Evolutionary conservation across 106 monocot genomes (phyloP).

Genomic region (Dendrobium catenatum): DNA sequence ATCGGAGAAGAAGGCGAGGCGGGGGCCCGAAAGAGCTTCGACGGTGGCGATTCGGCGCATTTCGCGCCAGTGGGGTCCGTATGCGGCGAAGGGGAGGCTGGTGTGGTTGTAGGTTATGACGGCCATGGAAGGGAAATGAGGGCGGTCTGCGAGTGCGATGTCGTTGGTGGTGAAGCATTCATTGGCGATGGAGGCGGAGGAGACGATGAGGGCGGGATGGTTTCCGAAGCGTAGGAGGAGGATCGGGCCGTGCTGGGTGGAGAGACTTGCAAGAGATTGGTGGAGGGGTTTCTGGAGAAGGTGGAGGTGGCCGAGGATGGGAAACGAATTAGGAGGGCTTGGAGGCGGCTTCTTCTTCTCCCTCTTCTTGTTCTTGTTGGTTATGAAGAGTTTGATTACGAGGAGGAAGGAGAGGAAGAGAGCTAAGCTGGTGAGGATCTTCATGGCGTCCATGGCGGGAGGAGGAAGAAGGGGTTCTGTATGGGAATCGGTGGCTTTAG

Average conservation of each 20-base stretch:
- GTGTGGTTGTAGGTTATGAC: neutral
- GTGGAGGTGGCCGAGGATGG: neutral
- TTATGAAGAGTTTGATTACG: neutral
- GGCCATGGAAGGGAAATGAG: neutral
- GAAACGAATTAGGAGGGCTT: neutral
- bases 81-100: neutral
- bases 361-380: neutral
- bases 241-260: conserved; percentile 18
- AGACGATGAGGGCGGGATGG: conserved; percentile 27
- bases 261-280: conserved; percentile 16
- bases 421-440: neutral
- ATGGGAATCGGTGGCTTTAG: too few relatives aligned
- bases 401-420: neutral
- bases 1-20: neutral
- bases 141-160: conserved; percentile 29
- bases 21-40: neutral
- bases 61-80: neutral
- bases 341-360: neutral
- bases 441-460: neutral
- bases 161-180: conserved; percentile 37
- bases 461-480: too few relatives aligned
- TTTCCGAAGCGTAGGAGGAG: conserved; percentile 36
- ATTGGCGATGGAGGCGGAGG: conserved; percentile 22
- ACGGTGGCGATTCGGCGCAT: neutral
- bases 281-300: conserved; percentile 19